phyloP scores from a whole-genome alignment of 2,329 filamentous ascomycete species.

The Aspergillus felis region DNA sequence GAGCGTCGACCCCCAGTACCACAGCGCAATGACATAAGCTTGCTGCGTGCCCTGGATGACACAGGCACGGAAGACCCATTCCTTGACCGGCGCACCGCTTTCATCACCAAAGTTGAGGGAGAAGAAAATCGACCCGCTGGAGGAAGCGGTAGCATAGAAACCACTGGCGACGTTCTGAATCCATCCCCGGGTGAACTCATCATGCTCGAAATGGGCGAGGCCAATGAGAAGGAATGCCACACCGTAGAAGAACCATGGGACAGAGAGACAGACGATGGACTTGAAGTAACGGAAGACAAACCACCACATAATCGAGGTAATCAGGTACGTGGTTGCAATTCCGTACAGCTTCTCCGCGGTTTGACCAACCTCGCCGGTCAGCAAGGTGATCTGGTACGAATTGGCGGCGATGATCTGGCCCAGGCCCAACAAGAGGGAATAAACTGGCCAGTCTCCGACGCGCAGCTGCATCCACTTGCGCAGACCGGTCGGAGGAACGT shows the following conservation, averaged over 20 bases:
- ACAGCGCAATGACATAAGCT: constrained; percentile 59
- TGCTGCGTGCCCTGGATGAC: constrained; percentile 64
- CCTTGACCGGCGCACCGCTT: constrained; percentile 57
- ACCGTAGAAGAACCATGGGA: constrained; percentile 61
- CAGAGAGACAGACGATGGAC: constrained; percentile 52
- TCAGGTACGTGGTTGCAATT: constrained; percentile 56
- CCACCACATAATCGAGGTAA: constrained; percentile 60
- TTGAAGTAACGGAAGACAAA: constrained; percentile 54
- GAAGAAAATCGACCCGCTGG: constrained; percentile 61
- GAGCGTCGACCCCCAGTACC: constrained; percentile 61
- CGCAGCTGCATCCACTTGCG: constrained; percentile 52
- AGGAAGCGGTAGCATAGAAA: constrained; percentile 58
- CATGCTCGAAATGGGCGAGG: constrained; percentile 50
- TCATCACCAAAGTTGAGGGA: constrained; percentile 63
- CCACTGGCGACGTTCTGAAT: constrained; percentile 59
- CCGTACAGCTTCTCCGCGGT: constrained; percentile 56
- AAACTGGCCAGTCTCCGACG: constrained; percentile 60
- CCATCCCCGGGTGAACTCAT: constrained; percentile 42
- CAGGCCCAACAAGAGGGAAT: constrained; percentile 58
- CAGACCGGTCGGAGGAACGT: constrained; percentile 53
- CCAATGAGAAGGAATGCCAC: constrained; percentile 59
- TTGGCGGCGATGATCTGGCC: constrained; percentile 62
- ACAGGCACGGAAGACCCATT: constrained; percentile 64
- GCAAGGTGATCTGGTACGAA: constrained; percentile 64
- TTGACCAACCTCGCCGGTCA: constrained; percentile 59